A percentile compares a stretch with the other conserved stretches of the same genome.
These are phyloP conservation scores for Paecilomyces variotii DNA, from an alignment of 2,329 filamentous ascomycete species.

Conservation along the genomic window DNA sequence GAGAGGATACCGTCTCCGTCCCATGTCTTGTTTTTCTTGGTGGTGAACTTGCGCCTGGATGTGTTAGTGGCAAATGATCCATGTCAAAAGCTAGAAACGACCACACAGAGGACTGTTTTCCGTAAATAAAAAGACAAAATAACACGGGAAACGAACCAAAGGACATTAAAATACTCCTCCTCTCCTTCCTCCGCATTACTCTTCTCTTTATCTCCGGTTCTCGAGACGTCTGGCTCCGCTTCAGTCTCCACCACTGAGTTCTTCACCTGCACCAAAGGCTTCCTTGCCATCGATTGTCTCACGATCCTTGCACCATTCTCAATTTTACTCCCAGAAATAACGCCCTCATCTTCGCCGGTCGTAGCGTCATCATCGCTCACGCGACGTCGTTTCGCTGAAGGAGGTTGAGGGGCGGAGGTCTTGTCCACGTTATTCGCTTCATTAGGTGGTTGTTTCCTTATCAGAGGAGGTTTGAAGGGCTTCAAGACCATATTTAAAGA, in stretches of 20 bases:
- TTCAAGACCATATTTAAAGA: slow-evolving; percentile 33
- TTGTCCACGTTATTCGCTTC: slow-evolving; percentile 3
- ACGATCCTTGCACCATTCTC: slow-evolving; percentile 1
- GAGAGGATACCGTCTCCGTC: slow-evolving; percentile 62
- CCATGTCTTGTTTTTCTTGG: slow-evolving; percentile 71
- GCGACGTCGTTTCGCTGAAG: slow-evolving; percentile 30
- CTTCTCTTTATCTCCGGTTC: neutral
- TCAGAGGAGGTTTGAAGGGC: slow-evolving; percentile 38
- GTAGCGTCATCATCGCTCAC: slow-evolving; percentile 16
- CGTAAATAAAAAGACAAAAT: neutral
- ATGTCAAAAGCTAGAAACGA: too few species aligned
- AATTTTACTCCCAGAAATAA: neutral
- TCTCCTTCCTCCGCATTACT: slow-evolving; percentile 7
- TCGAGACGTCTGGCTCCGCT: neutral
- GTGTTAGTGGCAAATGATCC: neutral
- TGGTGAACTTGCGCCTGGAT: slow-evolving; percentile 57
- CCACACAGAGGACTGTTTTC: too few species aligned
- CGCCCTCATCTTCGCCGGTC: neutral
- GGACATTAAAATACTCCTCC: slow-evolving; percentile 39
- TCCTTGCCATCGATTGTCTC: slow-evolving; percentile 12
- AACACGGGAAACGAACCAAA: slow-evolving; percentile 32
- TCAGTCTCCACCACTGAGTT: slow-evolving; percentile 12
- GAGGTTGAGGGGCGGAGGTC: slow-evolving; percentile 6
- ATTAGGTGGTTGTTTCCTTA: slow-evolving; percentile 22
- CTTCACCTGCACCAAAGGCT: slow-evolving; percentile 25